Base-by-base conservation (phyloP, 345 rosid species). In the Corchorus capsularis region DNA sequence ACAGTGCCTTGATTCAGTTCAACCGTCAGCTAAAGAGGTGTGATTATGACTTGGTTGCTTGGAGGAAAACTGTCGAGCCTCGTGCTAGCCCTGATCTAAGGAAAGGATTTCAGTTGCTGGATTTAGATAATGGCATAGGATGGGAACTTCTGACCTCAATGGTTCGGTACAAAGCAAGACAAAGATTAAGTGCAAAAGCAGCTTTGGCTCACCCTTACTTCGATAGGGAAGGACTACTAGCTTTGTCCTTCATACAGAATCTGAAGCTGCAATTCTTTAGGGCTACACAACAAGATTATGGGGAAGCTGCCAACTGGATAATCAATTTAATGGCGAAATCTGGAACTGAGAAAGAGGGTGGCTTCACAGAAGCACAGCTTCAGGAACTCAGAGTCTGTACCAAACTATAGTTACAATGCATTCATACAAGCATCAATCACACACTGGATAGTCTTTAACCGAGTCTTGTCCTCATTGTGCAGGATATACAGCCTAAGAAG, bases 101-200 rank as follows among this genome's bases (percentile, higher is more conserved):
- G 43, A 91, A 76, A 83, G 98, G 97, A 17, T 92, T 96, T 52
- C 89, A 91, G 82, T 71, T 93, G 63, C 57, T 93, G 79, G 98
- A 93, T 80, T 84, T 93, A 77, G 99, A 93, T 77, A 86, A 84
- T 20, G 97, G 99, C 64, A 84, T 78, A 72, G 99, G 99, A 67
- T 96, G 99, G 98, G 98, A 96, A 77, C 98, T 93, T 84, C 79
- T 93, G 35, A 89, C 90, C 49, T 96, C 96, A 71, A 96, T 93
- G 99, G 90, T 96, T 57, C 85, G 93, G 16, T 96, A 85, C 78
- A 96, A 93, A 86, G 98, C 99, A 64, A 80, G 97, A 45, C 91
- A 83, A 86, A 92, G 97, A 91, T 87, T 86, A 69, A 93, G 97
- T 19, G 99, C 96, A 14, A 93, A 93, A 78, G 84, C 86, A 65